These are phyloP conservation scores for Rhodotorula sp. DNA, from an alignment of 1,284 basidiomycete genomes.

Conservation along the genomic window DNA sequence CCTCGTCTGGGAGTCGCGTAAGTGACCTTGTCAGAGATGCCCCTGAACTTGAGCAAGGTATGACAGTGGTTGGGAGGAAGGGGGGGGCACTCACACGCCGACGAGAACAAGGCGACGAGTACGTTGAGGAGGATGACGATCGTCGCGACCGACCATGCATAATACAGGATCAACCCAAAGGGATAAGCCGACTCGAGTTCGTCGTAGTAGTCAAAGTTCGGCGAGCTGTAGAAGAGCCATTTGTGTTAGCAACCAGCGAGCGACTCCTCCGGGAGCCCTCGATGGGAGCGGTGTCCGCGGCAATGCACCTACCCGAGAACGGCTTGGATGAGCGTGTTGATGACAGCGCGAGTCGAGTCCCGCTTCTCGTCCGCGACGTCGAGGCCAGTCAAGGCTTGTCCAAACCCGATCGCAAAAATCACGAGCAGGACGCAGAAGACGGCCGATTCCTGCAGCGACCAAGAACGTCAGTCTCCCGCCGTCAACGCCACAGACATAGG, in stretches of 20 bases:
- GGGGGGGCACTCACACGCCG: not conserved
- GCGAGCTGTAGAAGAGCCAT: constrained; percentile 57
- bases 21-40: constrained; percentile 6
- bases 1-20: constrained; percentile 35
- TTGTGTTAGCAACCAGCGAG: too few species aligned
- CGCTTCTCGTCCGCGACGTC: constrained; percentile 40
- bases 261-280: too few species aligned
- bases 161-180: constrained; percentile 64
- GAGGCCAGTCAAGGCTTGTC: constrained; percentile 44
- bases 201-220: constrained; percentile 69
- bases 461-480: too few species aligned
- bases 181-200: constrained; percentile 41
- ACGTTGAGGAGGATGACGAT: constrained; percentile 90
- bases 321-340: constrained; percentile 44
- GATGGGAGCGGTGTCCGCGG: too few species aligned
- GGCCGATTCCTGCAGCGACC: constrained; percentile 32
- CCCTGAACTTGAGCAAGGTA: not conserved
- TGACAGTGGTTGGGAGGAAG: too few species aligned
- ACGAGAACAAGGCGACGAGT: constrained; percentile 76
- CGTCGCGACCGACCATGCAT: constrained; percentile 79
- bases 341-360: constrained; percentile 41
- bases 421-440: constrained; percentile 67
- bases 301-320: constrained; percentile 48
- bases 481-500: rapidly evolving
- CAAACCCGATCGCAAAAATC: constrained; percentile 41